Conservation (phyloP, 2,329 filamentous ascomycete genomes). For the Fusarium sp. region DNA sequence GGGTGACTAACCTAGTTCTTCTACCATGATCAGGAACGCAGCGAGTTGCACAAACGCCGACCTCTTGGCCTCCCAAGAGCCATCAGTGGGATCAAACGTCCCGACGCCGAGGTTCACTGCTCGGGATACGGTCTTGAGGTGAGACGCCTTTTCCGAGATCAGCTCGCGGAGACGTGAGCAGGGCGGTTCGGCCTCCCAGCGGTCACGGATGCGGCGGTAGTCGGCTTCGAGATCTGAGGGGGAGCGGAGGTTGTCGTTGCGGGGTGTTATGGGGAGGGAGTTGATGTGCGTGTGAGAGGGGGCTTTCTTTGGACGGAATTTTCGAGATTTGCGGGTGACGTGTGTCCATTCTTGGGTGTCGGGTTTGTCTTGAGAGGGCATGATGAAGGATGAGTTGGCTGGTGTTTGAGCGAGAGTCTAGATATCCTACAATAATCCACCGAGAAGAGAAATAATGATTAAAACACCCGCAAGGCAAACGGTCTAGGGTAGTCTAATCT, state of each 20-base stretch:
- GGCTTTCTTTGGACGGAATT: slow-evolving; percentile 3
- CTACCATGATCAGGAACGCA: slow-evolving; percentile 63
- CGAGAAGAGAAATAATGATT: neutral
- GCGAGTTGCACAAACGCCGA: slow-evolving; percentile 64
- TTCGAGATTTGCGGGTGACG: slow-evolving; percentile 41
- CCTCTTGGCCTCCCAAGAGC: slow-evolving; percentile 58
- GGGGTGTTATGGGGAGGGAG: slow-evolving; percentile 15
- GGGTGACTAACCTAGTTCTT: slow-evolving; percentile 53
- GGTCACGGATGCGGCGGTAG: slow-evolving; percentile 42
- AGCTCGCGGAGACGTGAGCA: slow-evolving; percentile 50
- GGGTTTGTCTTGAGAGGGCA: slow-evolving; percentile 22
- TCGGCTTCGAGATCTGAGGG: slow-evolving; percentile 46
- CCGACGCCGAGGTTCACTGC: slow-evolving; percentile 69
- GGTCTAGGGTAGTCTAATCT: slow-evolving; percentile 12
- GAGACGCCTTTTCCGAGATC: slow-evolving; percentile 42
- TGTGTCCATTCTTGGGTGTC: slow-evolving; percentile 40
- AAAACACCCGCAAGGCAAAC: neutral
- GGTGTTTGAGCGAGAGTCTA: neutral
- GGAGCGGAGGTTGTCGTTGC: slow-evolving; percentile 31
- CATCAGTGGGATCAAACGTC: slow-evolving; percentile 64
- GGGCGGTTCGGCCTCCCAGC: slow-evolving; percentile 44
- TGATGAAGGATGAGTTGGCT: neutral
- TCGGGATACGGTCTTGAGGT: slow-evolving; percentile 21
- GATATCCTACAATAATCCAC: neutral
- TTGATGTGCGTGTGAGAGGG: slow-evolving; percentile 12